Base-by-base conservation (phyloP, 1,284 basidiomycete species). In the Cystobasidium slooffiae region DNA sequence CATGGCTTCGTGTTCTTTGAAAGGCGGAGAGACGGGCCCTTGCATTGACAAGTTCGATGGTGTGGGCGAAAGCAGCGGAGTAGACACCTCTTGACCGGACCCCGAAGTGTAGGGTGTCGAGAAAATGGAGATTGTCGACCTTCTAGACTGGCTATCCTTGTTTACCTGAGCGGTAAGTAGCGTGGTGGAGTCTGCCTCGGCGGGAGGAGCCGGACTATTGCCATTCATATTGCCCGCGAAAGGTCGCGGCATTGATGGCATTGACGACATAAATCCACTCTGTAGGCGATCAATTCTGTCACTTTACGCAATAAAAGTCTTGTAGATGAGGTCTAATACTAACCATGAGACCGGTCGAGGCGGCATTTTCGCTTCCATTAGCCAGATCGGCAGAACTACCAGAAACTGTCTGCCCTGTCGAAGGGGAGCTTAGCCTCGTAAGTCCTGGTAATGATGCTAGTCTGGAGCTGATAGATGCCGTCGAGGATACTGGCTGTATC, bases 361-460 rank as follows among this genome's bases (percentile, higher is more conserved):
- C 12, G 24, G 43, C 16, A 43, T 61, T 10, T n/a, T 43, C 24
- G 6, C n/a, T n/a, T n/a, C n/a, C 58, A 39, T 61, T 43, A 24
- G 58, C 20, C 20, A 39, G n/a, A 31, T n/a, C 43, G 37, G 22
- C 24, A 5, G 6, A 44, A 16, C 20, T n/a, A 9, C 41, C 12
- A 49, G 18, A 41, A 39, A 43, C 24, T 20, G 22, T 43, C 44
- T 43, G 12, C 5, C n/a, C 62, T 31, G 44, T 7, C 6, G 44
- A 31, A 14, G 37, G 51, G 20, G 31, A 31, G 20, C 43, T 51
- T 1, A 73, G 55, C 18, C 70, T 61, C 39, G 41, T n/a, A 7
- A 73, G 55, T 20, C 70, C 70, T 8, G 70, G 70, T 20, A 73
- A 41, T 6, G 70, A 59, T 16, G 70, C 70, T n/a, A 73, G 55